Conservation (phyloP, 2,329 filamentous ascomycete genomes). For the Talaromyces pinophilus region DNA sequence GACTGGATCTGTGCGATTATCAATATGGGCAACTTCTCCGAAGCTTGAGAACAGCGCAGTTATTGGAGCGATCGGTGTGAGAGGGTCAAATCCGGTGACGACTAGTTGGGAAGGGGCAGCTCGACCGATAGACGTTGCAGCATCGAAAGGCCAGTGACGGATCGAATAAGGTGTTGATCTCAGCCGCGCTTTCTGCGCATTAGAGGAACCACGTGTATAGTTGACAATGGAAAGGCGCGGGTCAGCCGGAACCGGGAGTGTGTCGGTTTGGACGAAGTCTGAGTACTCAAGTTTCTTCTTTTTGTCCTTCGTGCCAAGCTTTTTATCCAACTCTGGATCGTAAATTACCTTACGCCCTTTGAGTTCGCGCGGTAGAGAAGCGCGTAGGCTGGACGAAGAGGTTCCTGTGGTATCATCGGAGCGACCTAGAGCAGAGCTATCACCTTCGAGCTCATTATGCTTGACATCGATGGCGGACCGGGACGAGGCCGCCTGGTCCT, state of each 20-base stretch:
- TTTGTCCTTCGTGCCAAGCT: conserved; percentile 57
- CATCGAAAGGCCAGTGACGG: conserved; percentile 78
- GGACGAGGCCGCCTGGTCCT: neutral
- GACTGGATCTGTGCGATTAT: conserved; percentile 91
- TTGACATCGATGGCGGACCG: neutral
- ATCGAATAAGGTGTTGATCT: conserved; percentile 74
- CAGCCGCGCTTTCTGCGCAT: conserved; percentile 70
- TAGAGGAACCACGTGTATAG: conserved; percentile 62
- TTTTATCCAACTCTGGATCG: conserved; percentile 64
- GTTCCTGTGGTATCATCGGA: neutral
- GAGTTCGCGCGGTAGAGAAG: conserved; percentile 43
- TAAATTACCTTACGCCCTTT: conserved; percentile 62
- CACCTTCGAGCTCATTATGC: neutral
- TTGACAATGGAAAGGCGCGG: conserved; percentile 72
- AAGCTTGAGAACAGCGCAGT: conserved; percentile 45
- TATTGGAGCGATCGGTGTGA: conserved; percentile 66
- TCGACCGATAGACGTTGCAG: conserved; percentile 79
- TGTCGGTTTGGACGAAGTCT: conserved; percentile 57
- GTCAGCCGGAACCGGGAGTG: conserved; percentile 67
- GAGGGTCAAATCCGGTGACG: conserved; percentile 92
- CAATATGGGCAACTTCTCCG: conserved; percentile 78
- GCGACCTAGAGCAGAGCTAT: neutral
- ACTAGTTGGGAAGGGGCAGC: conserved; percentile 88
- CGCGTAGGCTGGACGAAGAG: neutral
- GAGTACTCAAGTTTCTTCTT: conserved; percentile 56